Evolutionary conservation across 768 basidiomycete species (phyloP), one percentile per base, ranked within the genome.

Genomic region (Infundibulicybe gibba): DNA sequence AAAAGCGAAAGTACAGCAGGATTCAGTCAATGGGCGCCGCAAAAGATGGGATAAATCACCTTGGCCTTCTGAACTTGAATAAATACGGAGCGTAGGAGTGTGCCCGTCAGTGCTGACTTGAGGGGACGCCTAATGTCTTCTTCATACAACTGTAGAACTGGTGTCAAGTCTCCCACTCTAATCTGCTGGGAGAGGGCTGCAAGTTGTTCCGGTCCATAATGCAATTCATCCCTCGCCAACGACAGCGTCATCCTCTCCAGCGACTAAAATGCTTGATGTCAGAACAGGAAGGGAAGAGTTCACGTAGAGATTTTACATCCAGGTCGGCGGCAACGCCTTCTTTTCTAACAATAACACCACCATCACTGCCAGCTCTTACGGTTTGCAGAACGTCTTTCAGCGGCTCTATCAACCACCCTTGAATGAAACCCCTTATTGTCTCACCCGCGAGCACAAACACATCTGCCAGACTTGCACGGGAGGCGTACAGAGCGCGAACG

Each of bases 21-120:
- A 25, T 25, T 8, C 25, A 25, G 25, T 25, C 25, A 30, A 25
- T 25, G 33, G 35, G 38, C 2, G 17, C 1, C 10, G 17, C 4
- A 38, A 35, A 13, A 34, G 25, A 48, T 15, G 6, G 30, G 25
- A 15, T 14, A 31, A 49, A 58, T 3, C 16, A 87, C 93, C 74
- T 97, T 98, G 48, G 93, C 87, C 63, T 97, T 98, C 55, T 98
- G 95, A 0, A 97, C 78, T 59, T 97, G 95, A 25, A 99, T 85
- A 52, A 98, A 84, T 40, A 93, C 67, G 1, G 90, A 83, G 21
- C 95, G 78, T 14, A 97, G 69, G 6, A 98, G 71, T 12, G 84
- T 87, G 3, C 95, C 95, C 5, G 76, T 69, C 3, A 97, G 50
- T 5, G 85, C 90, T 15, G 89, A 92, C 55, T 79, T 84, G 40